Evolutionary conservation across 1,284 basidiomycete species (phyloP).

Genomic region (Porogramme epimiltina): DNA sequence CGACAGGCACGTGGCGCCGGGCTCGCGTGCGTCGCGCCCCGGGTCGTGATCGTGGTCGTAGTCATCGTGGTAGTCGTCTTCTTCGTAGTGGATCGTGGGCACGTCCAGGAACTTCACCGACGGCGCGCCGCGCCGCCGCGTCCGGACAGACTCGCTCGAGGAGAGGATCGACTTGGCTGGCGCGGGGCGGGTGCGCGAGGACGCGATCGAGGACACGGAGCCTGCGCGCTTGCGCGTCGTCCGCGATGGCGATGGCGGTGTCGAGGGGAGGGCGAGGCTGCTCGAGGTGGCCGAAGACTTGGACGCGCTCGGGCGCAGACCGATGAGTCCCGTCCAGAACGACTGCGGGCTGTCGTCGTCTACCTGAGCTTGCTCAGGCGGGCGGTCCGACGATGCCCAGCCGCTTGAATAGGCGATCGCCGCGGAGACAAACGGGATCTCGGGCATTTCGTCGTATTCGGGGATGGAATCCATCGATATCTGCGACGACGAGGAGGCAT

Average conservation of each 20-base stretch:
- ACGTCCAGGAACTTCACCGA: conserved; percentile 48
- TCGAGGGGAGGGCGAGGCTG: conserved; percentile 23
- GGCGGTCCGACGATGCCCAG: conserved; percentile 15
- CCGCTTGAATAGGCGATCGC: conserved; percentile 13
- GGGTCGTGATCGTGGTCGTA: conserved; percentile 24
- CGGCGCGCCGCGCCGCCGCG: conserved; percentile 36
- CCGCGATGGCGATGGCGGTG: conserved; percentile 22
- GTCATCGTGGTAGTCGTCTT: conserved; percentile 29
- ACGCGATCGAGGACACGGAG: conserved; percentile 32
- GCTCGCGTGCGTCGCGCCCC: conserved; percentile 12
- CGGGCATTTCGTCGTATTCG: conserved; percentile 31
- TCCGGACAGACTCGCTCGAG: conserved; percentile 30
- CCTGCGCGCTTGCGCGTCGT: conserved; percentile 27
- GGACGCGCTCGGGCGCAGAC: conserved; percentile 21
- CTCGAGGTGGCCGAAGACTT: conserved; percentile 27
- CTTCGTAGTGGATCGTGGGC: conserved; percentile 38
- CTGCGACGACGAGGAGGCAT: conserved; percentile 28
- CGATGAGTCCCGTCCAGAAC: conserved; percentile 30
- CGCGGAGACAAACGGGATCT: conserved; percentile 33
- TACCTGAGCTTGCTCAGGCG: conserved; percentile 14
- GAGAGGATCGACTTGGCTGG: conserved; percentile 36
- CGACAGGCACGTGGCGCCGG: conserved; percentile 13
- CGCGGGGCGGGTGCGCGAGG: conserved; percentile 31
- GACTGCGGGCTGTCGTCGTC: conserved; percentile 22
- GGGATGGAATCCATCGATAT: conserved; percentile 29